These are phyloP conservation scores for Aspergillus heteromorphus DNA, from an alignment of 495 filamentous ascomycete species.

Conservation along the genomic window DNA sequence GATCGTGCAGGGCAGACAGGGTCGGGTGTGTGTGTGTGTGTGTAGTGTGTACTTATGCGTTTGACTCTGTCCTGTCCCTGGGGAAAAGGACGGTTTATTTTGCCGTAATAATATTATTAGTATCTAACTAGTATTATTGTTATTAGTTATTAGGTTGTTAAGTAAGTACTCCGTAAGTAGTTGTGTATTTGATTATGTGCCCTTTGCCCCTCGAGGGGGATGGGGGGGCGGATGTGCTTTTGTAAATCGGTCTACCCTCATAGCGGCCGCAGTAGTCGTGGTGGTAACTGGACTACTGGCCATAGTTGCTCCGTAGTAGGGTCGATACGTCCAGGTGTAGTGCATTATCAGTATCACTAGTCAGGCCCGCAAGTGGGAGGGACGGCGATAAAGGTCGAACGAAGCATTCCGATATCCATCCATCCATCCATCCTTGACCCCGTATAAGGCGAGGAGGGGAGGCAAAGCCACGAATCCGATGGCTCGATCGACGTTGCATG, in stretches of 20 bases:
- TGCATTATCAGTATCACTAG: not conserved
- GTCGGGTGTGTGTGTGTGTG: too few species aligned
- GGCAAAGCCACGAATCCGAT: constrained; percentile 10
- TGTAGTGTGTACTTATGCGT: too few species aligned
- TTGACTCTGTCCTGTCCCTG: too few species aligned
- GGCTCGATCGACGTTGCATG: constrained; percentile 40
- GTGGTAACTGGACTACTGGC: constrained; percentile 3
- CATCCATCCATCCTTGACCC: too few species aligned
- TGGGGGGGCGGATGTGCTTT: not conserved
- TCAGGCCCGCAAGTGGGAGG: not conserved
- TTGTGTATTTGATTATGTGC: too few species aligned
- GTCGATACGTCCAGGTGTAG: not conserved
- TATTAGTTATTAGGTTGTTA: too few species aligned
- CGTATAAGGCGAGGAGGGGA: not conserved
- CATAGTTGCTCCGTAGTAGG: constrained; percentile 5
- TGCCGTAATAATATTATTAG: too few species aligned
- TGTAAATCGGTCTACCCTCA: not conserved
- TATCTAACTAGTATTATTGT: too few species aligned
- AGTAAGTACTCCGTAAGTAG: too few species aligned
- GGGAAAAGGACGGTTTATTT: too few species aligned
- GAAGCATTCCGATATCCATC: not conserved
- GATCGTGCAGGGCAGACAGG: not conserved
- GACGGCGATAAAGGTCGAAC: not conserved
- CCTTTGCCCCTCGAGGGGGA: too few species aligned
- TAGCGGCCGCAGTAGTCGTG: not conserved